Evolutionary conservation across 2,329 filamentous ascomycete genomes (phyloP), one percentile per base, ranked within the genome.

Genomic region (Arthrobotrys conoides): DNA sequence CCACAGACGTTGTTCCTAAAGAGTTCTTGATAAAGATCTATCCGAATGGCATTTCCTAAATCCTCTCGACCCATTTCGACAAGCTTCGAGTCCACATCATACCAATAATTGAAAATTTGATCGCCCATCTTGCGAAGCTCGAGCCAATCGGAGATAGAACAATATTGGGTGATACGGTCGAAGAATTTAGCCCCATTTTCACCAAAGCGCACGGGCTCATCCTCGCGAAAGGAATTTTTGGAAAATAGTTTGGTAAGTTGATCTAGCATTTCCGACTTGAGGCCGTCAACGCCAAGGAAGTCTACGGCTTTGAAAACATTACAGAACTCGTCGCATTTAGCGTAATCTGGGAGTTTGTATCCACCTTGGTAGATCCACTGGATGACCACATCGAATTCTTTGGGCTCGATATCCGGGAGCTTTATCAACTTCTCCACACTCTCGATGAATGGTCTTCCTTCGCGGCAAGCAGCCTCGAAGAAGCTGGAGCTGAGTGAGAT

Each of bases 351-450:
- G 8, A 71, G 55, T n/a, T 5, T 18, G n/a, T 67, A 61, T 9
- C 33, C 51, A 1, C 59, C 69, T 5, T 14, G 4, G 16, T 80
- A 80, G 1, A 81, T 44, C 80, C 80, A 81, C 16, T 57, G 41
- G 14, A 80, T 49, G n/a, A 80, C 24, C 9, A 53, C 24, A 22
- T 81, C 61, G 22, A 80, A 70, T 2, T 69, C 44, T 4, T 65
- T 48, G 6, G 68, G 41, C 12, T 79, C 70, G 27, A 76, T 72
- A 3, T 73, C 70, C 14, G 65, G 36, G 18, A 80, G 61, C 3
- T 59, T 46, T 33, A 67, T 49, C 12, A 59, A 14, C 2, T 33
- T n/a, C 24, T 27, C 16, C 1, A 18, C 24, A 9, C 18, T 44
- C 51, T 76, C 70, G 0, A n/a, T 16, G 12, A 41, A n/a, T 36